These are phyloP conservation scores for Mycena polygramma DNA, from an alignment of 768 basidiomycete species.

Conservation along the genomic window DNA sequence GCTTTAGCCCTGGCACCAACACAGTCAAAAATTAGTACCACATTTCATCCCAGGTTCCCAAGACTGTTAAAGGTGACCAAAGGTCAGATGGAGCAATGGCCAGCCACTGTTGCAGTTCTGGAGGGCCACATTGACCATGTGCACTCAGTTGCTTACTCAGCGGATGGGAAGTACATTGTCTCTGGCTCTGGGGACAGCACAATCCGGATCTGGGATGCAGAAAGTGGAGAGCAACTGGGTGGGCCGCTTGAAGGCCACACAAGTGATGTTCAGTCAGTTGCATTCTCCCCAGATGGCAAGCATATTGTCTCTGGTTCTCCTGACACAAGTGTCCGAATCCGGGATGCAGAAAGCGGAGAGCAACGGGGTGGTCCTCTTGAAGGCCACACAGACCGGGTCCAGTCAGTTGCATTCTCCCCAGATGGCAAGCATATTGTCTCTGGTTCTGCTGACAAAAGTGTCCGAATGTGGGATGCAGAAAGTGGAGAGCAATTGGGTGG, in stretches of 20 bases:
- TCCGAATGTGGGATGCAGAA: background rate
- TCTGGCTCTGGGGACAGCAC: background rate
- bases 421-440: background rate
- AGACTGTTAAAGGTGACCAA: background rate
- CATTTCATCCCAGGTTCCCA: background rate
- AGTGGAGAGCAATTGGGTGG: background rate
- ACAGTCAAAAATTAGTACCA: no score
- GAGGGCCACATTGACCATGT: background rate
- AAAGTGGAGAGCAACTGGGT: background rate
- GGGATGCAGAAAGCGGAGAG: background rate
- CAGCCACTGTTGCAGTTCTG: background rate
- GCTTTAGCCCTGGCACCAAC: no score
- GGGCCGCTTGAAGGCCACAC: background rate
- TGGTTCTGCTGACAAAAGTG: background rate
- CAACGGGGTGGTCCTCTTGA: background rate
- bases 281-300: constrained; percentile 2
- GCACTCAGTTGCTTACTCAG: background rate
- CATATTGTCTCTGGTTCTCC: background rate
- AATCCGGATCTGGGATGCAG: background rate
- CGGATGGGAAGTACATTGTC: no score
- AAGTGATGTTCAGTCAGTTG: background rate
- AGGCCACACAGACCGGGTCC: background rate
- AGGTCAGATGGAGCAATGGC: background rate
- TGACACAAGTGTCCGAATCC: background rate
- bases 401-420: background rate